Evolutionary conservation across 2,329 filamentous ascomycete species (phyloP).

Genomic region (Apiospora pterosperma): DNA sequence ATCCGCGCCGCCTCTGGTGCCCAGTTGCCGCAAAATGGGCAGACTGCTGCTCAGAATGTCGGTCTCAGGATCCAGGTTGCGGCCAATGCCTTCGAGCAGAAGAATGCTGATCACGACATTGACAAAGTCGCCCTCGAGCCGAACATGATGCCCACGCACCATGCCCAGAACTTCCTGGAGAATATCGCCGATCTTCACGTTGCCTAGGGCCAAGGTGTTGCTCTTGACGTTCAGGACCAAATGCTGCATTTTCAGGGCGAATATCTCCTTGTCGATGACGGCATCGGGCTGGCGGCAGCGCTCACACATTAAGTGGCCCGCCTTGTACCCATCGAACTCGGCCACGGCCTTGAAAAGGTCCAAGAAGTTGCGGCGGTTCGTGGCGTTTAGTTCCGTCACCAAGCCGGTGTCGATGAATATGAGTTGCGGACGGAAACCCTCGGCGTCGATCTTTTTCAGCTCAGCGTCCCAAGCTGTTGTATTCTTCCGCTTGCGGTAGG

Average conservation of each 20-base stretch:
- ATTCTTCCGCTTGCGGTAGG: conserved; percentile 61
- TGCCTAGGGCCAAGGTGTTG: conserved; percentile 84
- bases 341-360: conserved; percentile 94
- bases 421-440: conserved; percentile 89
- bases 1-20: conserved; percentile 69
- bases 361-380: conserved; percentile 85
- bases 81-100: conserved; percentile 88
- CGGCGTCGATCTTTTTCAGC: conserved; percentile 72
- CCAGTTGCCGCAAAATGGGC: conserved; percentile 85
- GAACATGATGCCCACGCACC: conserved; percentile 89
- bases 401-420: conserved; percentile 97
- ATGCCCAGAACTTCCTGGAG: conserved; percentile 85
- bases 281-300: conserved; percentile 88
- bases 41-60: conserved; percentile 84
- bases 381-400: conserved; percentile 86
- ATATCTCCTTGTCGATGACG: conserved; percentile 85
- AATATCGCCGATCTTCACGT: conserved; percentile 94
- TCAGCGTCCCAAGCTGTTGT: conserved; percentile 69
- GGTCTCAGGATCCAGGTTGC: conserved; percentile 78
- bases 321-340: conserved; percentile 95
- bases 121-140: conserved; percentile 95
- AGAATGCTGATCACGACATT: conserved; percentile 97
- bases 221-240: conserved; percentile 88
- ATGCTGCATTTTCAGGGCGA: conserved; percentile 95
- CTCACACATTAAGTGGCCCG: conserved; percentile 93